phyloP scores from a whole-genome alignment of 2,329 filamentous ascomycete species.

The Sporothrix mexicana region DNA sequence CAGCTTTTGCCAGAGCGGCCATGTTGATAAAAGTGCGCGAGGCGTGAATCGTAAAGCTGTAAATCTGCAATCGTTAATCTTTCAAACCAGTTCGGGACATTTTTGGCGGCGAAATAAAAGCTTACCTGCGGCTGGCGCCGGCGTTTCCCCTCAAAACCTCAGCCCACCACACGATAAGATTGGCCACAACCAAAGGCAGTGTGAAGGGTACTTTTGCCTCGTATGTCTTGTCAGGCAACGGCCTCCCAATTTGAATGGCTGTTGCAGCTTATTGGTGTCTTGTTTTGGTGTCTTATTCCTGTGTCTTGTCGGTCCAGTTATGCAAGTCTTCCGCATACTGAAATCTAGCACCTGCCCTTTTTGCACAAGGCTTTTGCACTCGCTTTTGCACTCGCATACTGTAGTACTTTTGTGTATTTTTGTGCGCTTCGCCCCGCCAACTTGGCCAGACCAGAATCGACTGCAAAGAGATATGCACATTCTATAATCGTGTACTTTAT shows the following conservation, averaged over 20 bases:
- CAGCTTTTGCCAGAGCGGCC: conserved; percentile 36
- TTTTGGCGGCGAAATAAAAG: neutral
- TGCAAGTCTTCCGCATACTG: neutral
- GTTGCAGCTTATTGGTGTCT: neutral
- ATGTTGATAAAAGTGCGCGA: conserved; percentile 16
- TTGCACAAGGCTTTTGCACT: neutral
- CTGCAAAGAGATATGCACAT: neutral
- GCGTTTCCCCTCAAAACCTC: conserved; percentile 24
- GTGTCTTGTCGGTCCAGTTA: neutral
- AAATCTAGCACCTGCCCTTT: neutral
- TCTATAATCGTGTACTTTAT: neutral
- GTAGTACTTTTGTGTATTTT: neutral
- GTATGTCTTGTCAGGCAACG: neutral
- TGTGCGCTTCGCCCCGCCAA: neutral
- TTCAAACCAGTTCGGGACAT: neutral
- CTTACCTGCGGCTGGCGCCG: conserved; percentile 32
- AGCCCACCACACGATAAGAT: conserved; percentile 20
- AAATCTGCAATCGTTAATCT: neutral
- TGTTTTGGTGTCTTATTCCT: neutral
- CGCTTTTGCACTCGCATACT: too few relatives aligned
- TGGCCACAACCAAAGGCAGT: neutral
- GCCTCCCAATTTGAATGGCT: neutral
- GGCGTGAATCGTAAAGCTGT: neutral
- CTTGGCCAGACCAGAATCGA: neutral
- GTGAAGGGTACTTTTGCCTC: neutral